Evolutionary conservation across 192 early-diverging fungal genomes (phyloP).

Genomic region (Chytriomyces sp.): DNA sequence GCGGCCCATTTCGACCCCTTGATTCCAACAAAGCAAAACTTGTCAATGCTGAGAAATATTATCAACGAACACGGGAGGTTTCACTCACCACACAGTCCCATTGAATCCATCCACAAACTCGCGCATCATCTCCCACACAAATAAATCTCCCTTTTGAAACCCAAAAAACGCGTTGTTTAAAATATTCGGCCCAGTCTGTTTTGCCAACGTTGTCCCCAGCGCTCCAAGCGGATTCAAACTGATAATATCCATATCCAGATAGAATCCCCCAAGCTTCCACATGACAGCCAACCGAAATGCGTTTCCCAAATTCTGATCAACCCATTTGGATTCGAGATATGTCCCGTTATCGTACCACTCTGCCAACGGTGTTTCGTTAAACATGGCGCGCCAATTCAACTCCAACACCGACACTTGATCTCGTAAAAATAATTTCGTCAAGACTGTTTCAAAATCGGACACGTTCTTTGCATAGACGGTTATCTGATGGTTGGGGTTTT

Average conservation of each 20-base stretch:
- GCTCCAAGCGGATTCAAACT: constrained; percentile 36
- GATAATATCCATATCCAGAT: constrained; percentile 49
- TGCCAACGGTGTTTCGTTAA: constrained; percentile 42
- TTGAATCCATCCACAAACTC: constrained; percentile 43
- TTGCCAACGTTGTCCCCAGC: constrained; percentile 30
- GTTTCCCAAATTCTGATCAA: constrained; percentile 43
- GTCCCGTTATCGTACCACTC: constrained; percentile 31
- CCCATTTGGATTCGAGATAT: constrained; percentile 37
- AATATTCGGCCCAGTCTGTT: constrained; percentile 19
- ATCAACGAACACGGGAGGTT: no score
- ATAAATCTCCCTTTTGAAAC: constrained; percentile 34
- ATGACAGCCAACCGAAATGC: constrained; percentile 41
- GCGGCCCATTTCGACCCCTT: not conserved
- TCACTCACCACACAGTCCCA: constrained; percentile 31
- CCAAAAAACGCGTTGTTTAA: constrained; percentile 45
- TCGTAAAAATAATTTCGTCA: not conserved
- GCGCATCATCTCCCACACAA: constrained; percentile 46
- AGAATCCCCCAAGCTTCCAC: constrained; percentile 39
- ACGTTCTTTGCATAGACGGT: constrained; percentile 34
- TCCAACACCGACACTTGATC: constrained; percentile 3
- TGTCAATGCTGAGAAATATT: no score
- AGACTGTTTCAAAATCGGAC: constrained; percentile 29
- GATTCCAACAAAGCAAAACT: no score
- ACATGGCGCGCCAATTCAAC: constrained; percentile 27
- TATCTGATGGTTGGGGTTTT: constrained; percentile 39